Base-by-base conservation (phyloP, 176 grass and related monocot genomes). In the Poa annua region DNA sequence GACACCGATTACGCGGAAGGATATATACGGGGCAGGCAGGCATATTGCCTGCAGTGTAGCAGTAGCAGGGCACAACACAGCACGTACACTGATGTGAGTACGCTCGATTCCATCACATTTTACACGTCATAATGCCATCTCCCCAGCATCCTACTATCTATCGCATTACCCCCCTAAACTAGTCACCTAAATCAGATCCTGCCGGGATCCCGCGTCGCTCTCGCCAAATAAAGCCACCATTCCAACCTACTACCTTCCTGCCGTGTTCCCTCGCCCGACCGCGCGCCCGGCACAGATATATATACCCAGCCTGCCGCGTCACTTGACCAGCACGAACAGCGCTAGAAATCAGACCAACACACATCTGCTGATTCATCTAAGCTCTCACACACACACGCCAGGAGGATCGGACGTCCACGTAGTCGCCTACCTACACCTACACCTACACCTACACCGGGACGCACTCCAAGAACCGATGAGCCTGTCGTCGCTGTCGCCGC, bases 191-290 rank as follows among this genome's bases (percentile, higher is more conserved):
- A 81, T 55, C 66, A 52, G 80, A 79, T 65, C 74, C 59, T 87
- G 77, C 55, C 70, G 75, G 61, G 47, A 93, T 90, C 73, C 17
- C 53, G 56, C 72, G 63, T 91, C 80, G 62, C 84, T 60, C 5
- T 79, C 62, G 15, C 7, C 33, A 81, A 82, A 89, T 22, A 86
- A 86, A 82, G 66, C 17, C 56, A 10, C 35, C 56, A 75, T 89
- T 87, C 86, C 61, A 94, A 92, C 87, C 81, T 86, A 88, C 86
- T 86, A 88, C 86, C 89, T 87, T 91, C 89, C 81, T 86, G 84
- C 86, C 83, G 56, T 74, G 80, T 89, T 89, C 89, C 82, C 66
- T 85, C 49, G 61, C 74, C 65, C 39, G 52, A 49, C 47, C 77
- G 44, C 50, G 47, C 73, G 49, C 75, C 20, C 41, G 24, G 59